Percentiles rank a stretch among this genome's conserved stretches.
Conservation (phyloP, 2,329 filamentous ascomycete genomes). For the Colletotrichum australisinense region DNA sequence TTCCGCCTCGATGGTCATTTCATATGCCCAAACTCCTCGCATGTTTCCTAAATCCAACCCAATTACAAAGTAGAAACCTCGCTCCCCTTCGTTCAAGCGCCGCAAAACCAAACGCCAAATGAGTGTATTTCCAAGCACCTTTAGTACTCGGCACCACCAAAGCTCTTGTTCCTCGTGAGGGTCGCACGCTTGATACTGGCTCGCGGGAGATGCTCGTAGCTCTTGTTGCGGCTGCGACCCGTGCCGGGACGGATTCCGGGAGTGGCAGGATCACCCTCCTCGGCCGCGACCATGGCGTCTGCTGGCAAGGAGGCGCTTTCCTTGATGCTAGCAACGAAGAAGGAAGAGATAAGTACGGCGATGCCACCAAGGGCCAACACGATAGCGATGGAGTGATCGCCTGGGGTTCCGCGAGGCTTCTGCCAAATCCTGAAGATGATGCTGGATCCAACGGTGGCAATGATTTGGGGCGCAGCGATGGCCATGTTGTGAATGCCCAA, state of each 20-base stretch:
- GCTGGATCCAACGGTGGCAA: conserved; percentile 87
- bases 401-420: conserved; percentile 85
- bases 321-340: conserved; percentile 74
- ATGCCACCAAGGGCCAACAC: conserved; percentile 87
- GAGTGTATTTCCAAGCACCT: conserved; percentile 14
- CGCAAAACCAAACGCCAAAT: conserved; percentile 22
- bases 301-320: conserved; percentile 63
- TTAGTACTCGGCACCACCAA: conserved; percentile 60
- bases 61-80: neutral
- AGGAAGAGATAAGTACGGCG: conserved; percentile 81
- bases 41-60: conserved; percentile 13
- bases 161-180: conserved; percentile 61
- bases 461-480: conserved; percentile 89
- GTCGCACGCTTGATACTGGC: conserved; percentile 58
- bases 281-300: conserved; percentile 53
- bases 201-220: conserved; percentile 54
- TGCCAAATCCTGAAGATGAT: conserved; percentile 87
- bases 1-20: conserved; percentile 2
- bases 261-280: conserved; percentile 51
- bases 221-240: conserved; percentile 51
- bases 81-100: neutral
- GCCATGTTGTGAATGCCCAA: conserved; percentile 97
- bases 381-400: conserved; percentile 88
- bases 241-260: conserved; percentile 42
- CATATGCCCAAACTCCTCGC: conserved; percentile 26